Base-by-base conservation (phyloP, 306 rosid species). In the Comarum palustre region DNA sequence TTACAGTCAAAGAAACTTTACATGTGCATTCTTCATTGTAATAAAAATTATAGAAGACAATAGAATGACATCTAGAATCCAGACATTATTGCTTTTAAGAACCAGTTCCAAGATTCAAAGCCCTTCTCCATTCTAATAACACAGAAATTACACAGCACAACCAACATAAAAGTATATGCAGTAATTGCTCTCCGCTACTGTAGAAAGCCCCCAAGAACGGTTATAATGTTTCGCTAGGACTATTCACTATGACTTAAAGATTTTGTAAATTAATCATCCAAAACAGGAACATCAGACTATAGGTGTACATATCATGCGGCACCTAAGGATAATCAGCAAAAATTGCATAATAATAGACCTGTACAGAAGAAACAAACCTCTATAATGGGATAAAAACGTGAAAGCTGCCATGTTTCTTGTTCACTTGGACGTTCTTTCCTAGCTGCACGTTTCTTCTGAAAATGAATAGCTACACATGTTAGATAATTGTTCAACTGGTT, bases 361-460 rank as follows among this genome's bases (percentile, higher is more conserved):
- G 39, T 22, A 39, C 25, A 58, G 17, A 6, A 4, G 7, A 34
- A 12, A 3, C 70, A n/a, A 39, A 46, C 99, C 99, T 94, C 99
- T 77, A 94, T 82, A 10, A 91, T 86, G 73, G 99, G 99, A 80
- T 88, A 94, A 80, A 94, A 94, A 75, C 95, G 97, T 7, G 96
- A 85, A 60, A 94, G 83, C 70, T 91, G 95, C 99, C 99, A 94
- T 45, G 83, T 74, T 77, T 85, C 92, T 76, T 87, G 88, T 81
- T 88, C 97, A 73, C 79, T 88, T 42, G 87, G 76, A 71, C 96
- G 97, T 19, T 86, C 97, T 82, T 89, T 91, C 78, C 99, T 85
- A 72, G 74, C 91, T 5, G 84, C 96, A 68, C 83, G 95, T 90
- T 89, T 91, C 84, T 87, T 94, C 97, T 94, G 95, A 68, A 63